Evolutionary conservation across 1,284 basidiomycete species (phyloP), one percentile per base, ranked within the genome.

Genomic region (Exobasidium cylindrosporum): DNA sequence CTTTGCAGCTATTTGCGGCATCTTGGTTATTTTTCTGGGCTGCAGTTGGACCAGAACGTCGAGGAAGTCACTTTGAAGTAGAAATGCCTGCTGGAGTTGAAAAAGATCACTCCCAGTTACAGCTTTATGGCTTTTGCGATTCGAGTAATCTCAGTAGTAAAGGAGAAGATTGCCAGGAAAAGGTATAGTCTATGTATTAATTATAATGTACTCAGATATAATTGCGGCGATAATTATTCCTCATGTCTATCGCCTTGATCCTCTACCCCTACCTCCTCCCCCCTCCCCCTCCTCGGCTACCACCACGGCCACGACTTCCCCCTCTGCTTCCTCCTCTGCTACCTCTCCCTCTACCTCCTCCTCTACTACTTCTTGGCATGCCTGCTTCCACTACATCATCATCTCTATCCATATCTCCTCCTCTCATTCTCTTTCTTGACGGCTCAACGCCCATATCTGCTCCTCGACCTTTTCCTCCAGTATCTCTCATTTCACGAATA

Each of bases 401-500:
- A 57, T 78, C 77, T 21, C 77, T 62, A 47, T 78, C 77, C 70
- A 76, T 74, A 43, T 76, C 74, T 46, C 78, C 77, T 3, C 61
- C 67, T 65, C 11, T 49, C 17, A 57, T 52, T 60, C 69, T 73
- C 21, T 73, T 61, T 63, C 73, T 77, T 29, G 74, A 65, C 35
- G 35, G 35, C 17, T 40, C 35, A 53, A 69, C 71, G 10, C 74
- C 74, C 1, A 72, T 68, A 4, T 75, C 76, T 10, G 67, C 63
- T 3, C 73, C 75, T 31, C 65, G 62, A 6, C 77, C 74, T 0
- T 69, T 54, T 4, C 74, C 74, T 31, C 72, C 73, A 5, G 47
- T 55, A 45, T 78, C 76, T 54, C 72, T 72, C 28, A 79, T 46
- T 62, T 97, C 94, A 45, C 86, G 85, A 47, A 87, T 86, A 1